phyloP scores from a whole-genome alignment of 2,329 filamentous ascomycete species.

The Pochonia chlamydosporia region DNA sequence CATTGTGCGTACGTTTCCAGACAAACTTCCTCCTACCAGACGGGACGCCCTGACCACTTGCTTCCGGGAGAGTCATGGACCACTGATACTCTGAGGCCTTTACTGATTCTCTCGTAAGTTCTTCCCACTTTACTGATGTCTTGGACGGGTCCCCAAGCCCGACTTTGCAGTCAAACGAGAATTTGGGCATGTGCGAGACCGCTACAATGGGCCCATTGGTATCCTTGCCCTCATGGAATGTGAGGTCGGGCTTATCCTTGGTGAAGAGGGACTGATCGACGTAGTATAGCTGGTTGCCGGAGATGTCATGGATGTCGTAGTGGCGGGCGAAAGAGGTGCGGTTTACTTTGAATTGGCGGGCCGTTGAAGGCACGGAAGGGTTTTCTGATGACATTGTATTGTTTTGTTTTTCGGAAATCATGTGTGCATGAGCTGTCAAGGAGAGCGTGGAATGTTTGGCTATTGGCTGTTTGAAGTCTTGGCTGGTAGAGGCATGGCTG shows the following conservation, averaged over 20 bases:
- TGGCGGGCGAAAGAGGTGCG: constrained; percentile 1
- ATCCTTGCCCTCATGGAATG: constrained; percentile 10
- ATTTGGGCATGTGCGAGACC: constrained; percentile 12
- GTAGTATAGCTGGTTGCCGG: constrained; percentile 6
- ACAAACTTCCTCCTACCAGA: constrained; percentile 6
- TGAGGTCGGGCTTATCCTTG: constrained; percentile 8
- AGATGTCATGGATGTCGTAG: constrained; percentile 5
- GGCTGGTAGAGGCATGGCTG: too few species aligned
- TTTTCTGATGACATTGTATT: too few species aligned
- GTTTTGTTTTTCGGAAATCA: too few species aligned
- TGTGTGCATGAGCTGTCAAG: too few species aligned
- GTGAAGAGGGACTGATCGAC: constrained; percentile 5
- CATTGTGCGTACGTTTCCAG: constrained; percentile 13
- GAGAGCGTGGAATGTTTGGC: too few species aligned
- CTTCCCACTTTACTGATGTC: constrained; percentile 12
- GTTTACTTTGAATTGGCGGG: neutral
- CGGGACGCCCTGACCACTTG: neutral
- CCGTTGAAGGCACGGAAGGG: too few species aligned
- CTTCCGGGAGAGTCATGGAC: neutral
- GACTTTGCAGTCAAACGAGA: constrained; percentile 12
- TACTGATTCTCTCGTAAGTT: constrained; percentile 10
- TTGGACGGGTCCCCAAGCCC: constrained; percentile 12
- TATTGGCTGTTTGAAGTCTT: too few species aligned
- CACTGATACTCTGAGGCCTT: constrained; percentile 7
- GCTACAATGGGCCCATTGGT: constrained; percentile 6